These are phyloP conservation scores for Salvia hispanica DNA, from an alignment of 257 asterid genomes.

Conservation along the genomic window DNA sequence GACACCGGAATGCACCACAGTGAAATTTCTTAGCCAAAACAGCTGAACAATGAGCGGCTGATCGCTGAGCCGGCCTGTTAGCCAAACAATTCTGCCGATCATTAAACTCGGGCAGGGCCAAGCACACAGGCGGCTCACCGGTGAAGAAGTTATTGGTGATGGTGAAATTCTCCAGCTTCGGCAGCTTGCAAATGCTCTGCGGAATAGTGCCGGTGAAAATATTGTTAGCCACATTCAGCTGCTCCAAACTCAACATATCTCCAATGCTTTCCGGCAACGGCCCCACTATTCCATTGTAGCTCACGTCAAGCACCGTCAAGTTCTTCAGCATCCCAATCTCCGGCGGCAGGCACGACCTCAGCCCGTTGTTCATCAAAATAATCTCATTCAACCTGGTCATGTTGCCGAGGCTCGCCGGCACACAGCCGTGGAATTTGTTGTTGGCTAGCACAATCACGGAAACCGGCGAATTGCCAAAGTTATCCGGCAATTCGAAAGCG, in stretches of 20 bases:
- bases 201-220: conserved; percentile 66
- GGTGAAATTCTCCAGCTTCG: conserved; percentile 67
- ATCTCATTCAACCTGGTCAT: conserved; percentile 76
- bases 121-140: conserved; percentile 74
- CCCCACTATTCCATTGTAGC: conserved; percentile 65
- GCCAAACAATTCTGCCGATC: conserved; percentile 74
- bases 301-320: conserved; percentile 70
- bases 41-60: conserved; percentile 57
- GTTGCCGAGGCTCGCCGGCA: conserved; percentile 77
- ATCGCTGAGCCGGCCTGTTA: conserved; percentile 59
- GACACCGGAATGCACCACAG: conserved; percentile 76
- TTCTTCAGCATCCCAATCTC: conserved; percentile 73
- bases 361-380: conserved; percentile 63
- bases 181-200: conserved; percentile 59
- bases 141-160: conserved; percentile 69
- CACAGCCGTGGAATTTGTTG: conserved; percentile 79
- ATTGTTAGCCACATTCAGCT: conserved; percentile 76
- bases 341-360: conserved; percentile 77
- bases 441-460: conserved; percentile 79
- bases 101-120: conserved; percentile 57
- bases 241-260: conserved; percentile 73
- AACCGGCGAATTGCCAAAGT: conserved; percentile 88
- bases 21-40: conserved; percentile 59
- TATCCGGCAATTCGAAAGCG: conserved; percentile 74
- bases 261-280: conserved; percentile 67